Evolutionary conservation across 2,329 filamentous ascomycete genomes (phyloP).

Genomic region (Ustilaginoidea virens): DNA sequence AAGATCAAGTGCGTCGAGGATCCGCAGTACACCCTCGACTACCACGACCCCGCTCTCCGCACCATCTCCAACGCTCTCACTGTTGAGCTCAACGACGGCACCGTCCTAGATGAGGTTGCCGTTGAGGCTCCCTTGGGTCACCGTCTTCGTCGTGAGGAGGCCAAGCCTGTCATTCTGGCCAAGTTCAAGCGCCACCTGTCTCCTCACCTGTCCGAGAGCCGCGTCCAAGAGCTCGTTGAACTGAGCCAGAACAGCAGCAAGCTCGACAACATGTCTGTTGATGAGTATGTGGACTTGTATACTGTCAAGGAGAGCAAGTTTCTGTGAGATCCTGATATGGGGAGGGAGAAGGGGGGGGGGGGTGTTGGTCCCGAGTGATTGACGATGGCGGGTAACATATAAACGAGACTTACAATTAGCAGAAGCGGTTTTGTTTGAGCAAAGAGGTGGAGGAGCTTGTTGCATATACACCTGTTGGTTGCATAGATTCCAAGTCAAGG

Average conservation of each 20-base stretch:
- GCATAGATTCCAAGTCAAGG: no score
- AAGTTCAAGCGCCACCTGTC: conserved; percentile 91
- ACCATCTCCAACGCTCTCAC: conserved; percentile 96
- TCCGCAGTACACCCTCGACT: conserved; percentile 83
- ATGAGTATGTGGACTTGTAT: conserved; percentile 87
- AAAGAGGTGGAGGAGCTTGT: no score
- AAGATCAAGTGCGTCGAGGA: conserved; percentile 96
- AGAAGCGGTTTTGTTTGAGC: no score
- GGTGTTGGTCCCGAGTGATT: no score
- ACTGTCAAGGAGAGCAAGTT: conserved; percentile 48
- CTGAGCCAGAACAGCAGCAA: conserved; percentile 60
- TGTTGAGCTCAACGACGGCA: conserved; percentile 88
- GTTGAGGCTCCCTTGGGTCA: conserved; percentile 93
- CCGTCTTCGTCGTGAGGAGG: conserved; percentile 80
- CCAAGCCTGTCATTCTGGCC: conserved; percentile 88
- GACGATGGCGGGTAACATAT: no score
- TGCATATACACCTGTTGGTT: no score
- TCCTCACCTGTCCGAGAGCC: conserved; percentile 62
- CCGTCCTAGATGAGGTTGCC: conserved; percentile 74
- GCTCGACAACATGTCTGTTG: conserved; percentile 69
- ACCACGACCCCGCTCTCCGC: conserved; percentile 84
- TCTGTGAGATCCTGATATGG: conserved; percentile 9
- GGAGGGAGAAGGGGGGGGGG: not conserved
- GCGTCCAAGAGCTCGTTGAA: conserved; percentile 70
- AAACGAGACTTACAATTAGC: no score